Conservation (phyloP, 1,139 yeast genomes). For the Magnusiomyces magnusii region DNA sequence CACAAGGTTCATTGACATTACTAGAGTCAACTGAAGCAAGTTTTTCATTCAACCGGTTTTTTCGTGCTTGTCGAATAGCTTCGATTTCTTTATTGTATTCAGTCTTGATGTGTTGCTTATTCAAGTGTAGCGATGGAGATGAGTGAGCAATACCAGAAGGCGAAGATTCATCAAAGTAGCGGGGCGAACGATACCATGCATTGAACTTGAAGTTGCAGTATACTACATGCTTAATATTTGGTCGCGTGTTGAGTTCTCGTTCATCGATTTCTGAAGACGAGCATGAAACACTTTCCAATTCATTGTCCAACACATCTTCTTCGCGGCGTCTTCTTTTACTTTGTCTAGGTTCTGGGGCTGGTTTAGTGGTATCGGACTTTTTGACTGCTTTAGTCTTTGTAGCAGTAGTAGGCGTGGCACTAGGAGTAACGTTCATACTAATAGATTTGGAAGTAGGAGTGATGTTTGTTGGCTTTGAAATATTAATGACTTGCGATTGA, state of each 20-base stretch:
- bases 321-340: background rate
- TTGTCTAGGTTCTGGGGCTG: background rate
- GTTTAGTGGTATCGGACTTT: background rate
- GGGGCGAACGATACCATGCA: constrained; percentile 85
- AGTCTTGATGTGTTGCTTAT: constrained; percentile 17
- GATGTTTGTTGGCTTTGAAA: background rate
- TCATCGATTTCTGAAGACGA: constrained; percentile 97
- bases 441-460: too few relatives aligned
- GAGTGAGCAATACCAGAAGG: constrained; percentile 13
- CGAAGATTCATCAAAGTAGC: constrained; percentile 44
- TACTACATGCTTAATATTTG: constrained; percentile 54
- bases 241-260: constrained; percentile 44
- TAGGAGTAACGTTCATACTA: background rate
- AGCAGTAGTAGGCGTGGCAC: background rate
- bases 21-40: constrained; percentile 13
- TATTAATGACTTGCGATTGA: background rate
- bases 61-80: constrained; percentile 18
- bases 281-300: background rate
- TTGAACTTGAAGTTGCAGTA: constrained; percentile 59
- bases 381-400: background rate
- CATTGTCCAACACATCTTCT: background rate
- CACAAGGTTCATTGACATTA: constrained; percentile 98
- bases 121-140: constrained; percentile 2
- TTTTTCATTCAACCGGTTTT: constrained; percentile 15
- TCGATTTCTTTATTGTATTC: constrained; percentile 28